phyloP scores from a whole-genome alignment of 345 rosid genomes.

The Salix brachista region DNA sequence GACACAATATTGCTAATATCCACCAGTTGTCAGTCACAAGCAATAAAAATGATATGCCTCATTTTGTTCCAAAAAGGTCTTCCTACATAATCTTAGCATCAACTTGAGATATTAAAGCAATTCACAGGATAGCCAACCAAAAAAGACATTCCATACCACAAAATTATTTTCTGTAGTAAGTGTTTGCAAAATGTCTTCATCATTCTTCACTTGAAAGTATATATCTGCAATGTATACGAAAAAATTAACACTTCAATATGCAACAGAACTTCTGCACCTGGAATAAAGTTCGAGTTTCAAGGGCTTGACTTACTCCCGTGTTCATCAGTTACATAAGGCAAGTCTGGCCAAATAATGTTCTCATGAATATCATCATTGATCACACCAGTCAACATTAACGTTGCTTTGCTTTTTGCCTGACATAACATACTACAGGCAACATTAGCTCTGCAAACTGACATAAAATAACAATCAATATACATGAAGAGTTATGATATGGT shows the following conservation, averaged over 20 bases:
- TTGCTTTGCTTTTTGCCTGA: slow-evolving; percentile 87
- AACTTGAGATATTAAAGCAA: not conserved
- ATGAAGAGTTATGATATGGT: not conserved
- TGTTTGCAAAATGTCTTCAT: slow-evolving; percentile 69
- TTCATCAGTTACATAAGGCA: slow-evolving; percentile 78
- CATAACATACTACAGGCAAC: slow-evolving; percentile 51
- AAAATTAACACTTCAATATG: slow-evolving; percentile 9
- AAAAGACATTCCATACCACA: slow-evolving; percentile 57
- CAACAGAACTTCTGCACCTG: not conserved
- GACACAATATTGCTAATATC: not conserved
- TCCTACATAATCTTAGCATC: not conserved
- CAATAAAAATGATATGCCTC: not conserved
- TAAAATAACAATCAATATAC: not conserved
- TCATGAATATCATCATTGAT: slow-evolving; percentile 62
- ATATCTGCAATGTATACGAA: slow-evolving; percentile 50
- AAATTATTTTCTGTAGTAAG: slow-evolving; percentile 58
- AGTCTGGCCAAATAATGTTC: slow-evolving; percentile 76
- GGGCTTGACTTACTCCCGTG: slow-evolving; percentile 64
- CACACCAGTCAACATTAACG: slow-evolving; percentile 61
- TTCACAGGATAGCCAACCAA: not conserved
- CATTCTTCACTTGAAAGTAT: slow-evolving; percentile 78
- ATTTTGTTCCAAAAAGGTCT: not conserved
- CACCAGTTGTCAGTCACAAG: not conserved
- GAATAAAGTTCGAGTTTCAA: not conserved
- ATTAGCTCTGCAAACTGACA: slow-evolving; percentile 36